These are phyloP conservation scores for Trichoderma atroviride DNA, from an alignment of 2,329 filamentous ascomycete genomes.

Conservation along the genomic window DNA sequence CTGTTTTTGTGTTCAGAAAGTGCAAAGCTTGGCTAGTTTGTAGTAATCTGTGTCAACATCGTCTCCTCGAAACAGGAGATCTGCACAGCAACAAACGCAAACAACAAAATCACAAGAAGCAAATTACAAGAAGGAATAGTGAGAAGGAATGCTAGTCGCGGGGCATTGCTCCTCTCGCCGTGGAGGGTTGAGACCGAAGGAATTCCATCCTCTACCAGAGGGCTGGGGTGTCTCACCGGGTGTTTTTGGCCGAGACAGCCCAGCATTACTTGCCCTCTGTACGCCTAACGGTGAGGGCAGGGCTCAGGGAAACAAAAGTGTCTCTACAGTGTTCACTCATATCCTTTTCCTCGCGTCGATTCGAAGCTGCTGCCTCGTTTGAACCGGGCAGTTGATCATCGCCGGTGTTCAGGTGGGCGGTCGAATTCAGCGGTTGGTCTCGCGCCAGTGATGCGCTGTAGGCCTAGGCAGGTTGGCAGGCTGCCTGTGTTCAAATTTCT, in stretches of 20 bases:
- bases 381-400: background rate
- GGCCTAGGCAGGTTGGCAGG: background rate
- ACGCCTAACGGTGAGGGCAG: background rate
- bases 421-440: background rate
- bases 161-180: background rate
- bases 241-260: slow-evolving; percentile 14
- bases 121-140: background rate
- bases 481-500: background rate
- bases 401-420: background rate
- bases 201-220: slow-evolving; percentile 13
- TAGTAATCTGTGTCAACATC: background rate
- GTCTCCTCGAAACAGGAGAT: background rate
- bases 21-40: background rate
- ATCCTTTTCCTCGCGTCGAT: background rate
- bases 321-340: background rate
- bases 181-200: background rate
- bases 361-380: background rate
- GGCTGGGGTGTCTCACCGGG: background rate
- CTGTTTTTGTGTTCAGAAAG: background rate
- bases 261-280: background rate
- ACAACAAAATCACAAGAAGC: background rate
- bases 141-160: background rate
- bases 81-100: background rate
- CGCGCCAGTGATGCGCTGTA: background rate
- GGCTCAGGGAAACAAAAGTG: background rate